Percentiles rank a stretch among this genome's conserved stretches.
Evolutionary conservation across 1,139 yeast genomes (phyloP).

Genomic region (Hanseniaspora sp.): DNA sequence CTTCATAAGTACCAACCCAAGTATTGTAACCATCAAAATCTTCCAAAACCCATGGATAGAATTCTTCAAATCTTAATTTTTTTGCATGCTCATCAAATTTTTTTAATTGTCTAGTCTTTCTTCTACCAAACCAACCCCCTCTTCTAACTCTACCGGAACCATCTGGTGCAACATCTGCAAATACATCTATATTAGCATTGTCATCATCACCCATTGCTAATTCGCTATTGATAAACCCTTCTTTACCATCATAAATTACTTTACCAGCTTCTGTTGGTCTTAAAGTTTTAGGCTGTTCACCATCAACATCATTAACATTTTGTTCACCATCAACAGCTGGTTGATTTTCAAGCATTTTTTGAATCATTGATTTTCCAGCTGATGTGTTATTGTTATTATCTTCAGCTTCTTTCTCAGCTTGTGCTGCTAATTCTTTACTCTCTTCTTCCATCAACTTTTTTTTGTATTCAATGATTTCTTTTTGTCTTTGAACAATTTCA

Average conservation of each 20-base stretch:
- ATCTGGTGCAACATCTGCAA: constrained; percentile 76
- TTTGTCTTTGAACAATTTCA: constrained; percentile 44
- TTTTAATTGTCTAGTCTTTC: constrained; percentile 76
- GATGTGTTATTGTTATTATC: neutral
- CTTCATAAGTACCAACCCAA: constrained; percentile 93
- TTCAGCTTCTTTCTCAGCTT: constrained; percentile 3
- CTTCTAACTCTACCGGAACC: constrained; percentile 74
- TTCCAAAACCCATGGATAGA: constrained; percentile 95
- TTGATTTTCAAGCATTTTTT: constrained; percentile 14
- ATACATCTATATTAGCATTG: constrained; percentile 27
- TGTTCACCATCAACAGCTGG: constrained; percentile 6
- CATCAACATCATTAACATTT: constrained; percentile 4
- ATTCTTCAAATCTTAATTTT: constrained; percentile 82
- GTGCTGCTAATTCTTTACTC: constrained; percentile 3
- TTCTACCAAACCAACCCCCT: constrained; percentile 45
- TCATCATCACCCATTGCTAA: constrained; percentile 21
- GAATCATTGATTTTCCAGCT: constrained; percentile 16
- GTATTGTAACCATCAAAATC: constrained; percentile 91
- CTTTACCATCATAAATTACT: constrained; percentile 31
- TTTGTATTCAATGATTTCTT: constrained; percentile 32
- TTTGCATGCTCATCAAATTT: constrained; percentile 72
- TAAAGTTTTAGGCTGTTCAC: constrained; percentile 25
- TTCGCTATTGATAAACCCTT: constrained; percentile 19
- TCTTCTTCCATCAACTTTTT: constrained; percentile 25
- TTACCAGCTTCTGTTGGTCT: constrained; percentile 31